Conservation (phyloP, 805 yeast species). For the Clavispora vitiphila region DNA sequence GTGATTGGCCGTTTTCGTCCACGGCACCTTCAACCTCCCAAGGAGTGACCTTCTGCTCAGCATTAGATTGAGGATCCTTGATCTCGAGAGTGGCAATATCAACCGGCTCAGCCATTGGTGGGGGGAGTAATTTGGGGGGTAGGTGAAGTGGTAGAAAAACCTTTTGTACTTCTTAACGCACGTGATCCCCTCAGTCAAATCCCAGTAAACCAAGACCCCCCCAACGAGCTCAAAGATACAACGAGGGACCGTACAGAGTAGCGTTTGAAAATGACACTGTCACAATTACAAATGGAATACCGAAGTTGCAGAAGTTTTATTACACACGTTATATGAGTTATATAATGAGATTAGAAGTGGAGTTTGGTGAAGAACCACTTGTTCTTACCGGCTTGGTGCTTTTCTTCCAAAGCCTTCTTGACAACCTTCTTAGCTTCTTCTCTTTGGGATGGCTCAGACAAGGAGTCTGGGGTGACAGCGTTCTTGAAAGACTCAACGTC, state of each 20-base stretch:
- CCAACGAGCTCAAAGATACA: too few species aligned
- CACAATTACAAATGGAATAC: not conserved
- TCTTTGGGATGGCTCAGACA: slow-evolving; percentile 96
- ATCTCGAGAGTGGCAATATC: slow-evolving; percentile 14
- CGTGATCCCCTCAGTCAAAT: too few species aligned
- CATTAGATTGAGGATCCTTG: slow-evolving; percentile 5
- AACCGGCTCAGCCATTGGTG: slow-evolving; percentile 12
- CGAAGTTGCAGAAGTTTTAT: slow-evolving; percentile 17
- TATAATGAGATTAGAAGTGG: slow-evolving; percentile 59
- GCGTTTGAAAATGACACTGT: too few species aligned
- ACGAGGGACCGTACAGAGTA: too few species aligned
- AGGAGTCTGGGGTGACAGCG: slow-evolving; percentile 87
- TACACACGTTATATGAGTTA: slow-evolving; percentile 17
- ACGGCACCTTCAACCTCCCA: slow-evolving; percentile 99
- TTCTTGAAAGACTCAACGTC: slow-evolving; percentile 95
- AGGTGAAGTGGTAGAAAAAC: not conserved
- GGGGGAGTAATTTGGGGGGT: not conserved
- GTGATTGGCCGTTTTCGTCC: slow-evolving; percentile 80
- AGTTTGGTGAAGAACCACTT: slow-evolving; percentile 99
- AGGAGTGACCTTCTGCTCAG: slow-evolving; percentile 62
- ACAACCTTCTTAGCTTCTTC: slow-evolving; percentile 98
- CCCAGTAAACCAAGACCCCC: too few species aligned
- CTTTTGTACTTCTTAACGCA: too few species aligned
- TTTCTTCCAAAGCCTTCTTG: slow-evolving; percentile 98
- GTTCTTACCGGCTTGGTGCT: slow-evolving; percentile 99